A percentile compares a stretch with the other conserved stretches of the same genome.
Evolutionary conservation across 129 eudicot species (phyloP).

Genomic region (Artemisia argyi): DNA sequence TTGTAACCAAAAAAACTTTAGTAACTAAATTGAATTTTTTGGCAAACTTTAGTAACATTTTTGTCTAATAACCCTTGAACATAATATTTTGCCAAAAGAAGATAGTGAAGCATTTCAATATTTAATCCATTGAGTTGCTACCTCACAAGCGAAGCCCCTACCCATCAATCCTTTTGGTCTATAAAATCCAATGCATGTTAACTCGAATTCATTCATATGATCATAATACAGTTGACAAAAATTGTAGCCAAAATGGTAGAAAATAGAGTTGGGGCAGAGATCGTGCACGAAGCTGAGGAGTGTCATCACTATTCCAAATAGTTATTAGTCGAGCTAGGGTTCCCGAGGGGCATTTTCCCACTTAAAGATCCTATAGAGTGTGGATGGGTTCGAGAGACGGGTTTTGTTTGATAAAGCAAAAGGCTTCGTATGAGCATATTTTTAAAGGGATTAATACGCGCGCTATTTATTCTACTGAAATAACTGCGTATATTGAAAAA

Average conservation of each 20-base stretch:
- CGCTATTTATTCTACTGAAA: conserved; percentile 65
- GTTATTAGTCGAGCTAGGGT: conserved; percentile 68
- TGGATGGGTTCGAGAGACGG: conserved; percentile 68
- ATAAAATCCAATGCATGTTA: conserved; percentile 18
- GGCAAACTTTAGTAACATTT: too few relatives aligned
- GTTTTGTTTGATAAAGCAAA: conserved; percentile 78
- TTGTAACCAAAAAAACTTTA: too few relatives aligned
- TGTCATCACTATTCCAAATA: conserved; percentile 52
- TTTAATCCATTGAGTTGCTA: too few relatives aligned
- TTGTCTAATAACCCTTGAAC: too few relatives aligned
- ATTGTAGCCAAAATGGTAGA: conserved; percentile 15
- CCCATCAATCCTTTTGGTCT: conserved; percentile 28
- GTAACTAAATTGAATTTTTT: too few relatives aligned
- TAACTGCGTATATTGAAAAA: conserved; percentile 74
- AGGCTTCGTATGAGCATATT: conserved; percentile 77
- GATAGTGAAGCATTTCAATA: too few relatives aligned
- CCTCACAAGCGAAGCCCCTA: conserved; percentile 28
- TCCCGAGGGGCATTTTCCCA: conserved; percentile 78
- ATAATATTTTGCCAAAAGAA: too few relatives aligned
- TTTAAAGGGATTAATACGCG: conserved; percentile 52
- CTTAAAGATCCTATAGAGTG: conserved; percentile 78
- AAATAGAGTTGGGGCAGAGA: conserved; percentile 55
- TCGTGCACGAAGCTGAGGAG: conserved; percentile 60
- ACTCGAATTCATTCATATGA: conserved; percentile 6
- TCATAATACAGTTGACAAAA: not conserved